Conservation (phyloP, 176 grass and related monocot genomes). For the Musa schizocarpa region DNA sequence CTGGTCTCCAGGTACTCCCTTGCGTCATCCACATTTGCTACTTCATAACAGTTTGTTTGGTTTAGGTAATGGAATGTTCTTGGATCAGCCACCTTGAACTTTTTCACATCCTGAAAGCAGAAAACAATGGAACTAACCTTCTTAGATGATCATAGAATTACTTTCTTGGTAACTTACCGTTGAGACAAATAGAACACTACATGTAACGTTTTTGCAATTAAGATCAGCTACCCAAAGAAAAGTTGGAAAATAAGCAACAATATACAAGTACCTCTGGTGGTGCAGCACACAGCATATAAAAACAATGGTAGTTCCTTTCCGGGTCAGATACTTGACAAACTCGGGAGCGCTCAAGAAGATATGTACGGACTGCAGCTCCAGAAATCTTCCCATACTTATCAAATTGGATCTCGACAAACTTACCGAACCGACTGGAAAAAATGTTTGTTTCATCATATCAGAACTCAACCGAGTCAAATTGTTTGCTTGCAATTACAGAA, state of each 20-base stretch:
- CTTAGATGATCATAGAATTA: neutral
- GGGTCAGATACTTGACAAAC: slow-evolving; percentile 89
- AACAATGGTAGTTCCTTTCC: slow-evolving; percentile 97
- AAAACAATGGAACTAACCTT: neutral
- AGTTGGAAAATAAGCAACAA: no score
- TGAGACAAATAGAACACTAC: neutral
- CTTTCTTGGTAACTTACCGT: neutral
- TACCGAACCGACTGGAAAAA: slow-evolving; percentile 67
- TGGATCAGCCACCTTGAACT: slow-evolving; percentile 75
- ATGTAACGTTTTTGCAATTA: no score
- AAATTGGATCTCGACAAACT: slow-evolving; percentile 94
- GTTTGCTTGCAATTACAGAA: slow-evolving; percentile 7
- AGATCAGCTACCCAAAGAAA: no score
- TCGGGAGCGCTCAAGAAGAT: slow-evolving; percentile 77
- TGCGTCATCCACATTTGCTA: slow-evolving; percentile 81
- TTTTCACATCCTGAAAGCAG: slow-evolving; percentile 59
- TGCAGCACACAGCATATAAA: slow-evolving; percentile 87
- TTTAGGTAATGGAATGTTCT: slow-evolving; percentile 86
- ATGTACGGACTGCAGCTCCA: slow-evolving; percentile 73
- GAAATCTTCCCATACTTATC: slow-evolving; percentile 88
- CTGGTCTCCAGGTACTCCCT: slow-evolving; percentile 87
- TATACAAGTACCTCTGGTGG: slow-evolving; percentile 74
- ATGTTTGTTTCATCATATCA: neutral
- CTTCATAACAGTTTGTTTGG: slow-evolving; percentile 80
- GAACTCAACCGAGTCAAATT: neutral